These are phyloP conservation scores for Penicillium sp. DNA, from an alignment of 2,329 filamentous ascomycete species.

Conservation along the genomic window DNA sequence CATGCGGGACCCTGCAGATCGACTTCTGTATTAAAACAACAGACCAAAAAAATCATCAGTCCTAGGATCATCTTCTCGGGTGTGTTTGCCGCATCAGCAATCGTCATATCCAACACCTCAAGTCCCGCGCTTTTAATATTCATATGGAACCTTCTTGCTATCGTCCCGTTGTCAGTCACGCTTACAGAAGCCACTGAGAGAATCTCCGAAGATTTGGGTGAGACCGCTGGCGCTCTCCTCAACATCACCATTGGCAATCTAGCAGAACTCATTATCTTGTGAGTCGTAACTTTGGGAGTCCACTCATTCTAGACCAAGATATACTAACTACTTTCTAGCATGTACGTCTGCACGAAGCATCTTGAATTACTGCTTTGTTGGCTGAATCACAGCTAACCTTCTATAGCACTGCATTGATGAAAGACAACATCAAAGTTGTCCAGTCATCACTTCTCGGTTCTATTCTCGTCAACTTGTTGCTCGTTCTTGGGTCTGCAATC, in stretches of 20 bases:
- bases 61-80: slow-evolving; percentile 1
- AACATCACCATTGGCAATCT: slow-evolving; percentile 76
- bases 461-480: slow-evolving; percentile 78
- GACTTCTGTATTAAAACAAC: not conserved
- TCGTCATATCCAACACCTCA: slow-evolving; percentile 1
- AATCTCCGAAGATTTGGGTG: slow-evolving; percentile 66
- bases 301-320: not conserved
- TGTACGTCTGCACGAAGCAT: not conserved
- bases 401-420: slow-evolving; percentile 5
- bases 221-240: slow-evolving; percentile 66
- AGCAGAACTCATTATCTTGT: slow-evolving; percentile 71
- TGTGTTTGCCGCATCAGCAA: not conserved
- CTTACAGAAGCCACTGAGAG: slow-evolving; percentile 70
- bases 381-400: slow-evolving; percentile 34
- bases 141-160: slow-evolving; percentile 66
- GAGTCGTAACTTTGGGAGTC: slow-evolving; percentile 35
- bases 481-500: slow-evolving; percentile 87
- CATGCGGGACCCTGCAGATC: not conserved
- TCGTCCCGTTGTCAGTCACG: slow-evolving; percentile 68
- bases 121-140: slow-evolving; percentile 43
- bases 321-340: not conserved
- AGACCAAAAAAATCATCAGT: not conserved
- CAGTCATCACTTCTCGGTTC: slow-evolving; percentile 83
- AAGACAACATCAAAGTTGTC: slow-evolving; percentile 80
- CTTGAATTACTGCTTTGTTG: not conserved